Conservation (phyloP, 495 filamentous ascomycete species). For the Penicillium flavigenum region DNA sequence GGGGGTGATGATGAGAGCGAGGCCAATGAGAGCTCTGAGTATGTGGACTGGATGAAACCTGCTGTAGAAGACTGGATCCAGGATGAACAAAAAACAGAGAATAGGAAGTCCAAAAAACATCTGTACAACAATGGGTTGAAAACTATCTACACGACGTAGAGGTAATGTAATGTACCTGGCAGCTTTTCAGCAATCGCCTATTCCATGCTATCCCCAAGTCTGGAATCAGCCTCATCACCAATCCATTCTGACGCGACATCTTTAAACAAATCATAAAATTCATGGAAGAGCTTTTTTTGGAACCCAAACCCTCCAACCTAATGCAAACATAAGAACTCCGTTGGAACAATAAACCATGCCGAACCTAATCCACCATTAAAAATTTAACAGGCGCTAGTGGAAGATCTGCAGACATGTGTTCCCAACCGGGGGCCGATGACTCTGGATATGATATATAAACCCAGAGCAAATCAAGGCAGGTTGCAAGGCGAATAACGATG, state of each 20-base stretch:
- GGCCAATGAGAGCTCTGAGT: no score
- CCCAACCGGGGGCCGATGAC: neutral
- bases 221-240: neutral
- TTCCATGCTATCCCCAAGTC: neutral
- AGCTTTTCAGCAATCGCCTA: neutral
- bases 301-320: constrained; percentile 8
- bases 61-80: neutral
- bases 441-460: constrained; percentile 1
- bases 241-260: neutral
- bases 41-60: no score
- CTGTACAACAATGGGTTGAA: neutral
- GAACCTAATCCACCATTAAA: constrained; percentile 4
- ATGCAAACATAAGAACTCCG: constrained; percentile 9
- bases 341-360: constrained; percentile 5
- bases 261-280: constrained; percentile 6
- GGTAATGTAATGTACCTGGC: neutral
- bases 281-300: constrained; percentile 10
- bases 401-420: constrained; percentile 6
- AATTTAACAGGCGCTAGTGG: neutral
- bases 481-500: constrained; percentile 19
- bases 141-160: neutral
- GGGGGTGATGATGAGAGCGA: no score
- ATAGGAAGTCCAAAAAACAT: no score
- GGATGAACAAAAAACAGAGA: no score
- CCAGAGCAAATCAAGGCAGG: constrained; percentile 12